Base-by-base conservation (phyloP, 1,284 basidiomycete species). In the Volvariella volvacea region DNA sequence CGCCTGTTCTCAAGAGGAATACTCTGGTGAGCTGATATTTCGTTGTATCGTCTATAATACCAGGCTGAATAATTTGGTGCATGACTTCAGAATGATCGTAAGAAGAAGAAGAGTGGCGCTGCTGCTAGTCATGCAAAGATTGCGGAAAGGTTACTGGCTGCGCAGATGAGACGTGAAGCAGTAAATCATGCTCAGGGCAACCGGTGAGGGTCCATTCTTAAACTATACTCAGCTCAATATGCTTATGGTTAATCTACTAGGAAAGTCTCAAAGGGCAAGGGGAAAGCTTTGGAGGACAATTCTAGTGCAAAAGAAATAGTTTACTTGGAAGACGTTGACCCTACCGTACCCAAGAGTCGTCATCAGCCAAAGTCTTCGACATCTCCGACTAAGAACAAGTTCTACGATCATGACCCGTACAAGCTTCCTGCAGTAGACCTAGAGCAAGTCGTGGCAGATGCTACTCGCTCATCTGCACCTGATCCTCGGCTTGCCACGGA, bases 401-500 rank as follows among this genome's bases (percentile, higher is more conserved):
- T 84, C 62, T 71, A 78, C 45, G 84, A 89, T 50, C 80, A 89
- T 52, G 92, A 94, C 57, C 88, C 91, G 14, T 93, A 94, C 60
- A 76, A 69, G 19, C 71, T 94, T 16, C 91, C 92, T 8, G 84
- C 86, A 22, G 66, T 92, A 50, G 65, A 86, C 55, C 52, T 87
- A 53, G 74, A 79, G 31, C 76, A 72, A 37, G 71, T 66, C 14
- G 67, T 87, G 2, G 73, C 78, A 8, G 76, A 78, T 53, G 80
- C 70, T 17, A 80, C 76, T 19, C 73, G 71, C 10, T 65, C 76
- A 2, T 62, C 64, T 16, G 78, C 72, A 3, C 86, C 90, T 1
- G 93, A 97, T 61, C 90, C 91, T 3, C 81, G 93, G 28, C 71
- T 97, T 10, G 94, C 94, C 0, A 97, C 94, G 0, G 93, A 95